Base-by-base conservation (phyloP, 768 basidiomycete genomes). In the Trametes maxima region DNA sequence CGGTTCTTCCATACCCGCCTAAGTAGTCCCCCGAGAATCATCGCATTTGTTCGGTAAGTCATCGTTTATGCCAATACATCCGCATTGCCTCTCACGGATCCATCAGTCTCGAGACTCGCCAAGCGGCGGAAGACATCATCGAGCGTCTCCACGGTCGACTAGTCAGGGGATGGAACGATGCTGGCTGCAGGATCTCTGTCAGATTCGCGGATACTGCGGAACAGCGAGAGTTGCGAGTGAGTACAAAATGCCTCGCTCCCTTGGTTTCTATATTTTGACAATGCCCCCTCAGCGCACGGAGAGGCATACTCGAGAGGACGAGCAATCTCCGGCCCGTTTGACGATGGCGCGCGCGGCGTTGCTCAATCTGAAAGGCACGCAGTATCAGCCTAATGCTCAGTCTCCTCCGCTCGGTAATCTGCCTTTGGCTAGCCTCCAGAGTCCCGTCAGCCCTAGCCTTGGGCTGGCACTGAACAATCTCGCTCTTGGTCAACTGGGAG, bases 261-360 rank as follows among this genome's bases (percentile, higher is more conserved):
- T 33, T 8, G 28, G 28, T 44, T 45, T 33, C 55, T 7, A 43
- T 14, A 21, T 52, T 21, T 17, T 51, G 48, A 45, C 25, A 60
- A 55, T n/a, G 13, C 58, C 59, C 22, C 65, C 52, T 3, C 53
- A 92, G 89, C 82, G 89, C 36, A 66, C 78, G 12, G 90, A 92
- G 72, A 83, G 89, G 19, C 64, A 78, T 13, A 62, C 74, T 13
- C 85, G 83, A 62, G 89, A 85, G 50, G 88, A 79, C 4, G 90
- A 88, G 21, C 77, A 78, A 43, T 84, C 87, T 10, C 85, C 87
- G 3, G 80, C 81, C 12, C 80, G 86, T 17, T 74, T 92, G 28
- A 89, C 89, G 6, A 90, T 92, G 64, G 90, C 90, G 0, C 89
- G 90, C 67, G 90, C 90, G 5, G 83, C 90, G 0, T 72, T 92